phyloP scores from a whole-genome alignment of 495 filamentous ascomycete genomes.

The Penicillium cataractarum region DNA sequence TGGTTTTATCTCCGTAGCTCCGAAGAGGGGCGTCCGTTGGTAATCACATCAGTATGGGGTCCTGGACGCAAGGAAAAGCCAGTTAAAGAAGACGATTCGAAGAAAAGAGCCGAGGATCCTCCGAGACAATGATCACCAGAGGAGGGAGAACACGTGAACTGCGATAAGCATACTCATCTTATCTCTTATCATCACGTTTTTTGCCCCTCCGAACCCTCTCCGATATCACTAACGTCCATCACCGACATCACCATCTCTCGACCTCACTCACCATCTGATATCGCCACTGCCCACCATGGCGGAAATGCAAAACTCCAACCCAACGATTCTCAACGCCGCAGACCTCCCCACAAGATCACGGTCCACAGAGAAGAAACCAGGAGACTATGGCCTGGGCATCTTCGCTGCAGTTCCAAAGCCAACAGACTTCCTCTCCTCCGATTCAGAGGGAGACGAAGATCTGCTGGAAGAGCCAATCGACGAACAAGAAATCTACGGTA shows the following conservation, averaged over 20 bases:
- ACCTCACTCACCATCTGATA: neutral
- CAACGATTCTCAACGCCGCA: slow-evolving; percentile 85
- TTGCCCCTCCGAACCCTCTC: slow-evolving; percentile 13
- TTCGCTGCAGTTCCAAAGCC: slow-evolving; percentile 42
- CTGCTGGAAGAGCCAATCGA: slow-evolving; percentile 80
- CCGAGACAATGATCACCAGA: too few relatives aligned
- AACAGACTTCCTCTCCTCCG: slow-evolving; percentile 42
- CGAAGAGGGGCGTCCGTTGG: neutral
- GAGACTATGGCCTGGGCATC: slow-evolving; percentile 41
- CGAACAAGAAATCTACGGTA: slow-evolving; percentile 95
- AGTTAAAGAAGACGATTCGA: neutral
- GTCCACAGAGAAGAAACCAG: slow-evolving; percentile 43
- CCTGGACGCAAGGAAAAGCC: too few relatives aligned
- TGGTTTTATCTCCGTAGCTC: neutral
- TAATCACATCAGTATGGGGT: neutral
- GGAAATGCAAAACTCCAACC: slow-evolving; percentile 87
- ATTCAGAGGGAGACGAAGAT: slow-evolving; percentile 60
- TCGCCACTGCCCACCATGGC: slow-evolving; percentile 26
- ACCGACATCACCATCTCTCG: neutral
- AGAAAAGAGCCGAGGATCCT: slow-evolving; percentile 10
- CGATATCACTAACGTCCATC: neutral
- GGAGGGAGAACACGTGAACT: slow-evolving; percentile 11
- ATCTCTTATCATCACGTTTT: slow-evolving; percentile 8
- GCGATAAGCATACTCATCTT: slow-evolving; percentile 6
- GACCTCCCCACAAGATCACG: slow-evolving; percentile 84